Conservation (phyloP, 768 basidiomycete species). For the Suillus hirtellus region DNA sequence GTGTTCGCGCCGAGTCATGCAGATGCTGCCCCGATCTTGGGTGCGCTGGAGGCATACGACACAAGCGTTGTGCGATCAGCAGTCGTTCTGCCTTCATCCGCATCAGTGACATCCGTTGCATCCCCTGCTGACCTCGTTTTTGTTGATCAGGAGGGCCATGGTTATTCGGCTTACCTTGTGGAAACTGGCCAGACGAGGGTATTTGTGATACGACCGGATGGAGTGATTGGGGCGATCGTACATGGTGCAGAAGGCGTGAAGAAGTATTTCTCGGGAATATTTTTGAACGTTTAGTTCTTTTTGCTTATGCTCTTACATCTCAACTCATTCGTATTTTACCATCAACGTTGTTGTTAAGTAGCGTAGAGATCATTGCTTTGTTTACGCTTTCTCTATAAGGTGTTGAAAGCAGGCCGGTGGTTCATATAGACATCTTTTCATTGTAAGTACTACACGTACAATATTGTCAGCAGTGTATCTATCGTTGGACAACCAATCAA, state of each 20-base stretch:
- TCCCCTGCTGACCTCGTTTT: conserved; percentile 31
- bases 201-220: conserved; percentile 29
- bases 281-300: not conserved
- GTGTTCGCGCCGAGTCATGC: conserved; percentile 8
- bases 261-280: not conserved
- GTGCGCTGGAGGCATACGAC: not conserved
- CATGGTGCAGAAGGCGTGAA: conserved; percentile 21
- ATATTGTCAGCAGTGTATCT: too few relatives aligned
- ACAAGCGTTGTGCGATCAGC: conserved; percentile 1
- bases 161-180: conserved; percentile 37
- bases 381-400: too few relatives aligned
- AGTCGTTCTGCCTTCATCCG: conserved; percentile 6
- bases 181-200: conserved; percentile 30
- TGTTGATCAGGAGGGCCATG: conserved; percentile 36
- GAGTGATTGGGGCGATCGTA: conserved; percentile 30
- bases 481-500: too few relatives aligned
- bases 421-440: too few relatives aligned
- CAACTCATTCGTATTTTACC: not conserved
- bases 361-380: not conserved
- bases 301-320: not conserved
- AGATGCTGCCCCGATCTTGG: conserved; percentile 11
- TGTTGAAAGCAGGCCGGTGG: too few relatives aligned
- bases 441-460: too few relatives aligned
- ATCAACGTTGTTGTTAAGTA: not conserved
- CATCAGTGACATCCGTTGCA: not conserved